Evolutionary conservation across 1,284 basidiomycete genomes (phyloP), one percentile per base, ranked within the genome.

Genomic region (Serendipita sp.): DNA sequence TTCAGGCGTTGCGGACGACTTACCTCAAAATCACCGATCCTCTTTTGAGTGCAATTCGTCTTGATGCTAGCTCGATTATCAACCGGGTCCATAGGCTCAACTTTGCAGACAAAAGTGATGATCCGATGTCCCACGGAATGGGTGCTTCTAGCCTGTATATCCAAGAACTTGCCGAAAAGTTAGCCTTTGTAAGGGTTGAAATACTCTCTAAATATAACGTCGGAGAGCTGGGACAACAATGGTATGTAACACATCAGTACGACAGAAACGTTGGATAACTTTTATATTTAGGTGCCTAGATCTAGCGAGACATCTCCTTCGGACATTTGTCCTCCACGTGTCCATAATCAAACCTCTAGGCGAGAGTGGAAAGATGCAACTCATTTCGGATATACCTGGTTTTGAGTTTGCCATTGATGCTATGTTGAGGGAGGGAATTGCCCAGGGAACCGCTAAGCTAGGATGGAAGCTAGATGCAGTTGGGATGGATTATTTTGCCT

Each of bases 321-420:
- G 81, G 66, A 87, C 83, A 1, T 98, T 97, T 73, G 82, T 97
- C 6, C 73, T 96, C 60, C 91, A 98, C 70, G 87, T 88, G 10
- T 92, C 90, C 15, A 90, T 97, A 62, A 87, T 87, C 10, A 84
- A 84, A 67, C 92, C 92, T 0, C 78, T 96, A 2, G 86, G 89
- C 12, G 94, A 98, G 75, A 82, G 81, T 64, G 90, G 92, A 1
- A 94, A 94, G 70, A 78, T 98, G 41, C 91, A 93, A 73, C 78
- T 98, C 65, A 91, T 92, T 62, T 88, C 85, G 61, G 94, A 98
- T 72, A 94, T 96, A 91, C 89, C 94, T 0, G 90, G 93, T 72
- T 79, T 98, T 61, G 95, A 98, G 74, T 95, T 97, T 72, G 84
- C 87, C 0, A 72, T 94, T 62, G 87, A 83, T 67, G 82, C 87